Percentiles rank a stretch among this genome's conserved stretches.
Conservation (phyloP, 1,284 basidiomycete genomes). For the Pholiota adiposa region DNA sequence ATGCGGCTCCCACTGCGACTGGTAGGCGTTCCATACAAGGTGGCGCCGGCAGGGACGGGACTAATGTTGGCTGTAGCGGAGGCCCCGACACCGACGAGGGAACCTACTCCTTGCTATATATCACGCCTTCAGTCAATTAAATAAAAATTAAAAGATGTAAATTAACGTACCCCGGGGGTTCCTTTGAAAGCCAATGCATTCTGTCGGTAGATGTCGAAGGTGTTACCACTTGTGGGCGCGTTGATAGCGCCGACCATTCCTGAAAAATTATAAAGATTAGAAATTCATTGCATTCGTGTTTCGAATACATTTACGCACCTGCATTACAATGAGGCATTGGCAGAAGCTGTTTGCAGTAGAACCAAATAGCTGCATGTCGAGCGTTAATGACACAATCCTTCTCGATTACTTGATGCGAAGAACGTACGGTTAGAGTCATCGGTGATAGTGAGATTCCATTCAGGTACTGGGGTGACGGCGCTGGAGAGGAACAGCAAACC, state of each 20-base stretch:
- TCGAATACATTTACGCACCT: too few species aligned
- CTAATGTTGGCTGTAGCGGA: conserved; percentile 47
- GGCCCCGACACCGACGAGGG: conserved; percentile 47
- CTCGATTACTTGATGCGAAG: not conserved
- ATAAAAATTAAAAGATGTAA: not conserved
- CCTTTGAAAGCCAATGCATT: conserved; percentile 38
- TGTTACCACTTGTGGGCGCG: conserved; percentile 49
- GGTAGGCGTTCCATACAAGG: not conserved
- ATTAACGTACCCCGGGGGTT: conserved; percentile 24
- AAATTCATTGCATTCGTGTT: too few species aligned
- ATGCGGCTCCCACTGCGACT: too few species aligned
- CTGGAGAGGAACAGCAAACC: conserved; percentile 47
- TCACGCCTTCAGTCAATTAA: too few species aligned
- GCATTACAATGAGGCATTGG: conserved; percentile 47
- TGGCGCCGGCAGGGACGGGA: conserved; percentile 24
- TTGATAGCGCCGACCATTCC: conserved; percentile 60
- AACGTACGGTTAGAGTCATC: conserved; percentile 43
- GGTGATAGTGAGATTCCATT: conserved; percentile 53
- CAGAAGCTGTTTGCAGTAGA: conserved; percentile 59
- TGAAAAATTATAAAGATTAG: too few species aligned
- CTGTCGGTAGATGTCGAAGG: conserved; percentile 46
- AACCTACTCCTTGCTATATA: conserved; percentile 41
- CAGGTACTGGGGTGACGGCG: conserved; percentile 28
- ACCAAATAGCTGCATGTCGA: conserved; percentile 54
- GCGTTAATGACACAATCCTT: conserved; percentile 3